Conservation (phyloP, 176 grass and related monocot species). For the Rhynchospora breviuscula region DNA sequence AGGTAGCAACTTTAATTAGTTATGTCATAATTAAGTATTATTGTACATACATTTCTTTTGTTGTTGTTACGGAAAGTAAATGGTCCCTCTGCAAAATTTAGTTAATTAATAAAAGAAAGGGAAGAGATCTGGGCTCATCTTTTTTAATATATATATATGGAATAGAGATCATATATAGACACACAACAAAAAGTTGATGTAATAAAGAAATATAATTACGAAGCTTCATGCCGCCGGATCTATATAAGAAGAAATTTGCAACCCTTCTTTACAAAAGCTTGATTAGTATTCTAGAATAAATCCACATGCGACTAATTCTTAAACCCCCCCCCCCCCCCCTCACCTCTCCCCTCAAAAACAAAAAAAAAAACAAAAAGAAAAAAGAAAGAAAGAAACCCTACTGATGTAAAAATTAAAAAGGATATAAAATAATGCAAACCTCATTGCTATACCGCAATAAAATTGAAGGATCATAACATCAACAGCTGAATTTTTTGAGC, state of each 20-base stretch:
- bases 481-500: neutral
- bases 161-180: neutral
- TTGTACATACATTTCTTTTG: neutral
- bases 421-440: neutral
- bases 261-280: constrained; percentile 19
- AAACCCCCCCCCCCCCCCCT: neutral
- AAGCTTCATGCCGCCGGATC: neutral
- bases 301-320: constrained; percentile 2
- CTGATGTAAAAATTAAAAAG: no score
- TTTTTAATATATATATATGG: neutral
- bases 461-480: neutral
- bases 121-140: neutral
- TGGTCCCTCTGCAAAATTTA: constrained; percentile 7
- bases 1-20: neutral
- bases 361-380: no score
- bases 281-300: neutral
- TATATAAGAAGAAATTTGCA: neutral
- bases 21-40: neutral
- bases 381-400: neutral
- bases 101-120: neutral
- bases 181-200: neutral
- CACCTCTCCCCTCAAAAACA: no score
- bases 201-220: neutral
- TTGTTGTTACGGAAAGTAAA: constrained; percentile 16
- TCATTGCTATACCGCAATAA: no score